phyloP scores from a whole-genome alignment of 345 rosid genomes.

The Citrus sinensis region DNA sequence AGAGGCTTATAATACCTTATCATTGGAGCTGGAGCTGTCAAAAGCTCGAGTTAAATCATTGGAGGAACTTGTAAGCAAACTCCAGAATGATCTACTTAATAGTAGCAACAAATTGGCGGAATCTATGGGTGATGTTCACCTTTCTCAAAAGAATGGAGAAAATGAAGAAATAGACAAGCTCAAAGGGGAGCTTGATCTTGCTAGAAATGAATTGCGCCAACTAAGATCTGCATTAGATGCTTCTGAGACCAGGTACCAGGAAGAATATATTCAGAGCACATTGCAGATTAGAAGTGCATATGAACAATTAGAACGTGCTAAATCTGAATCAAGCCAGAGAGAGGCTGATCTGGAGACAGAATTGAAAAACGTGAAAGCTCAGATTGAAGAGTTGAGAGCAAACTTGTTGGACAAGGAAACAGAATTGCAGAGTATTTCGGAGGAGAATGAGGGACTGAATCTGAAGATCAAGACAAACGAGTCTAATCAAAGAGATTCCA shows the following conservation, averaged over 20 bases:
- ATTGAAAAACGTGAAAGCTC: slow-evolving; percentile 37
- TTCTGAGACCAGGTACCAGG: slow-evolving; percentile 79
- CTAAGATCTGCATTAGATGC: slow-evolving; percentile 66
- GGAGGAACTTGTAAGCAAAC: slow-evolving; percentile 62
- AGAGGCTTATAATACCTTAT: slow-evolving; percentile 56
- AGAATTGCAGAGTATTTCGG: slow-evolving; percentile 41
- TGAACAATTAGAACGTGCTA: slow-evolving; percentile 61
- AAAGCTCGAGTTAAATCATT: slow-evolving; percentile 51
- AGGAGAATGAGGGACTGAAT: slow-evolving; percentile 51
- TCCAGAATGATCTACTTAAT: slow-evolving; percentile 32
- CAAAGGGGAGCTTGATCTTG: slow-evolving; percentile 46
- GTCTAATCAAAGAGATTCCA: slow-evolving; percentile 34
- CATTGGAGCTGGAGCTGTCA: slow-evolving; percentile 65
- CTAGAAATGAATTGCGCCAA: slow-evolving; percentile 57
- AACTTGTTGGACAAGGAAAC: slow-evolving; percentile 58
- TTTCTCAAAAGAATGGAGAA: slow-evolving; percentile 23
- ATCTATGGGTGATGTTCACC: slow-evolving; percentile 8
- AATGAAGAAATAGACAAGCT: slow-evolving; percentile 39
- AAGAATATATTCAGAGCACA: slow-evolving; percentile 82
- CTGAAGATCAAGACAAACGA: slow-evolving; percentile 38
- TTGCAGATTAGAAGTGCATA: slow-evolving; percentile 82
- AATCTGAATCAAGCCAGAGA: slow-evolving; percentile 52
- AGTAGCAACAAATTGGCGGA: slow-evolving; percentile 3
- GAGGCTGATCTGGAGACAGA: slow-evolving; percentile 55
- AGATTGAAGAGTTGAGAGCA: slow-evolving; percentile 52